Base-by-base conservation (phyloP, 768 basidiomycete species). In the Auricularia sp. region DNA sequence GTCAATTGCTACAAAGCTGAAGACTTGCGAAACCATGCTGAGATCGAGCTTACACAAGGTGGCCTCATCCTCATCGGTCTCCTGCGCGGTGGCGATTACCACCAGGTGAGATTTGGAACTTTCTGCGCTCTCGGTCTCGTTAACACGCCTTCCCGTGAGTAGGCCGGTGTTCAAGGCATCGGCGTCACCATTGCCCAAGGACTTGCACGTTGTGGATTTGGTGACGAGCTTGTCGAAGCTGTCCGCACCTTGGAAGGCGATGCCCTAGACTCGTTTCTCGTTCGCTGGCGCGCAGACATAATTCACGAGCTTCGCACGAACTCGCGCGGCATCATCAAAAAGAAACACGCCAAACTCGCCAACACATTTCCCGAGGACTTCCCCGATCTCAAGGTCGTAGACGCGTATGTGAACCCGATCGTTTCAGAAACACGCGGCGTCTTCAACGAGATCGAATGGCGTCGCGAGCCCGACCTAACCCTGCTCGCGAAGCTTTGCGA, bases 51-150 rank as follows among this genome's bases (percentile, higher is more conserved):
- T 36, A 87, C 77, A 23, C 74, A 75, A 35, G 74, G 85, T 35
- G 91, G 92, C 2, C 78, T 91, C 68, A 87, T 94, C 62, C 83
- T 95, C 33, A 87, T 94, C 53, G 93, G 87, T 2, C 79, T 95
- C 1, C 79, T 94, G 69, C 86, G 86, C n/a, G 94, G 94, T 0
- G 94, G 94, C 0, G 94, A 98, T 73, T 98, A 97, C 68, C 82
- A 90, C 62, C 83, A 84, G 61, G 87, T 74, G 47, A 54, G 61
- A 29, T 29, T 29, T 29, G 23, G 34, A 8, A 18, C 16, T 44
- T 29, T 62, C 14, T 34, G 36, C 33, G 14, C 44, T n/a, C n/a
- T 61, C 23, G 23, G 47, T 64, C 23, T 29, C 21, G 62, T 29
- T 36, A 47, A 47, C 39, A 14, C 7, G 39, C 39, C 12, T 42